A percentile compares a stretch with the other conserved stretches of the same genome.
These are phyloP conservation scores for Diaporthe sp. DNA, from an alignment of 2,329 filamentous ascomycete genomes.

Conservation along the genomic window DNA sequence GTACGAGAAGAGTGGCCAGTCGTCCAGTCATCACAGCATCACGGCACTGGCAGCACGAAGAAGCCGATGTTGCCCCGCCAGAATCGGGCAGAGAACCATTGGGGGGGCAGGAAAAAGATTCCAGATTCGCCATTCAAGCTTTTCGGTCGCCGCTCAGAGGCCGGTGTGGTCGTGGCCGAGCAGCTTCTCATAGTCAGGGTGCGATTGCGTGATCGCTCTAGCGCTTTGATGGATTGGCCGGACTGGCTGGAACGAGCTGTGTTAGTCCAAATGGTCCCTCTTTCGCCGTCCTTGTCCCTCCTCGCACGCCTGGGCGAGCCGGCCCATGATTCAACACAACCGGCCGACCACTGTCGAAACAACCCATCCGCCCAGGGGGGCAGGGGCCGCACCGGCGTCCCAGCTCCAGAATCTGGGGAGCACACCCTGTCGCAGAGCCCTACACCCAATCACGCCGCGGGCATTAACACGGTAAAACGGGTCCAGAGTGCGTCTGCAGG, in stretches of 20 bases:
- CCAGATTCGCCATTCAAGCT: slow-evolving; percentile 34
- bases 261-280: slow-evolving; percentile 1
- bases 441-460: slow-evolving; percentile 33
- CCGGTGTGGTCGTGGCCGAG: slow-evolving; percentile 10
- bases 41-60: slow-evolving; percentile 21
- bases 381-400: slow-evolving; percentile 25
- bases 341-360: slow-evolving; percentile 26
- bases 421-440: slow-evolving; percentile 5
- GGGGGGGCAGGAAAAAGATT: slow-evolving; percentile 17
- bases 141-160: slow-evolving; percentile 32
- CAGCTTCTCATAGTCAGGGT: slow-evolving; percentile 37
- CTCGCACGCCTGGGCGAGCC: slow-evolving; percentile 8
- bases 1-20: slow-evolving; percentile 23
- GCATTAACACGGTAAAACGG: slow-evolving; percentile 42
- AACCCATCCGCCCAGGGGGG: slow-evolving; percentile 20
- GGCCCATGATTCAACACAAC: slow-evolving; percentile 33
- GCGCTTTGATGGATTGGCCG: slow-evolving; percentile 35
- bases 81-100: slow-evolving; percentile 24
- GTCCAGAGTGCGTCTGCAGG: slow-evolving; percentile 7
- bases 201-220: slow-evolving; percentile 43
- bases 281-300: background rate
- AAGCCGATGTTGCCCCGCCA: slow-evolving; percentile 25
- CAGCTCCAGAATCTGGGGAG: slow-evolving; percentile 42
- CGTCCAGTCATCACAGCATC: slow-evolving; percentile 38
- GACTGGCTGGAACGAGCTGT: slow-evolving; percentile 22